Conservation (phyloP, 805 yeast genomes). For the Groenewaldozyma salmanticensis region DNA sequence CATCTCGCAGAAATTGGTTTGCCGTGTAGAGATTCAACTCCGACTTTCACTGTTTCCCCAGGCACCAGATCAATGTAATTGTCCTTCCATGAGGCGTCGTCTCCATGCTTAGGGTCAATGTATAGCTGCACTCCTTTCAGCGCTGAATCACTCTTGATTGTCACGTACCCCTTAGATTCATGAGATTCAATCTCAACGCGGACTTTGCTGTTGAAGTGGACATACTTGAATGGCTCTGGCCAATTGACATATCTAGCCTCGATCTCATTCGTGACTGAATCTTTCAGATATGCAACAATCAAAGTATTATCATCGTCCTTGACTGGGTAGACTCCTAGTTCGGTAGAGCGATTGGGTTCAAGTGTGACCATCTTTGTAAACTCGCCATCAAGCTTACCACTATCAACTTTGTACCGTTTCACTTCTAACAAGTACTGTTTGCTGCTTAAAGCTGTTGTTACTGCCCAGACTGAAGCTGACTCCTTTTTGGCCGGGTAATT, state of each 20-base stretch:
- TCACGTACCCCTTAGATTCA: background rate
- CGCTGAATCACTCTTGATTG: background rate
- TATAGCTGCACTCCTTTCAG: slow-evolving; percentile 4
- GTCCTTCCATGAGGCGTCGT: slow-evolving; percentile 7
- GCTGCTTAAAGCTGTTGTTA: background rate
- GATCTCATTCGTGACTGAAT: background rate
- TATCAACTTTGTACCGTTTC: slow-evolving; percentile 1
- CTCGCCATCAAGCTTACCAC: background rate
- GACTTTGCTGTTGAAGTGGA: slow-evolving; percentile 1
- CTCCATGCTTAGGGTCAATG: slow-evolving; percentile 1
- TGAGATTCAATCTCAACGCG: background rate
- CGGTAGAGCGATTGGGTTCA: slow-evolving; percentile 1
- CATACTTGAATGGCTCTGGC: slow-evolving; percentile 7
- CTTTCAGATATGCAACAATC: slow-evolving; percentile 1
- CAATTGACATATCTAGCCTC: slow-evolving; percentile 5
- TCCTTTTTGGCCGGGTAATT: background rate
- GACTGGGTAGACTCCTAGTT: background rate
- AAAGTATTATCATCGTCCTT: background rate
- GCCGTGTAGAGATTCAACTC: background rate
- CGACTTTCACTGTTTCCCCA: background rate
- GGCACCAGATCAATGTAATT: slow-evolving; percentile 7
- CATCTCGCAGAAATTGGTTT: background rate
- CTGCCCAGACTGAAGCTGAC: slow-evolving; percentile 3
- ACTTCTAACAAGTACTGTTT: background rate
- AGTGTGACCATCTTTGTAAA: background rate